Evolutionary conservation across 345 rosid genomes (phyloP).

Genomic region (Gossypium thurberi): DNA sequence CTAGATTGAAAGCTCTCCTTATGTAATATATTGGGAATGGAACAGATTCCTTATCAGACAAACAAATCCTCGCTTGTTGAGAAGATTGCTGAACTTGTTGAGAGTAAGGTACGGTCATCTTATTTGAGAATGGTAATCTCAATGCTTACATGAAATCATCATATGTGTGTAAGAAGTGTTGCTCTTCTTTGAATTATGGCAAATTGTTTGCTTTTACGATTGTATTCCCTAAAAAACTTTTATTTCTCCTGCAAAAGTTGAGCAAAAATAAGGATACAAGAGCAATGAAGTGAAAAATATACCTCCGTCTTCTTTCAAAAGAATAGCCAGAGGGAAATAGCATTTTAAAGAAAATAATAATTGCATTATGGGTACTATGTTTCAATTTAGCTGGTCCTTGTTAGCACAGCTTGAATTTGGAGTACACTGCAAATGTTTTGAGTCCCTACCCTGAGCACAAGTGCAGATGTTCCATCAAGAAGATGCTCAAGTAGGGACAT

Average conservation of each 20-base stretch:
- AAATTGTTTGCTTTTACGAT: neutral
- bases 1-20: neutral
- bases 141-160: neutral
- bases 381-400: neutral
- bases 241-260: neutral
- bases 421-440: neutral
- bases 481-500: neutral
- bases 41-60: conserved; percentile 88
- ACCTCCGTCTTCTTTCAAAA: neutral
- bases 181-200: conserved; percentile 1
- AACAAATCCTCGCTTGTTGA: conserved; percentile 87
- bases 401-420: neutral
- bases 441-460: neutral
- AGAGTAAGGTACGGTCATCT: conserved; percentile 53
- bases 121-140: neutral
- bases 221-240: neutral
- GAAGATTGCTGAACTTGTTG: conserved; percentile 98
- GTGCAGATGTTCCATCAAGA: neutral
- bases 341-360: conserved; percentile 3
- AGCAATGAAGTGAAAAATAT: neutral
- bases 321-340: neutral
- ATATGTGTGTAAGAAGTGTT: neutral
- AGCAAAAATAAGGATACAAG: neutral
- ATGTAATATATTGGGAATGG: conserved; percentile 18
- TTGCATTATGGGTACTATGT: neutral